Evolutionary conservation across 768 basidiomycete genomes (phyloP).

Genomic region (Calvatia gigantea): DNA sequence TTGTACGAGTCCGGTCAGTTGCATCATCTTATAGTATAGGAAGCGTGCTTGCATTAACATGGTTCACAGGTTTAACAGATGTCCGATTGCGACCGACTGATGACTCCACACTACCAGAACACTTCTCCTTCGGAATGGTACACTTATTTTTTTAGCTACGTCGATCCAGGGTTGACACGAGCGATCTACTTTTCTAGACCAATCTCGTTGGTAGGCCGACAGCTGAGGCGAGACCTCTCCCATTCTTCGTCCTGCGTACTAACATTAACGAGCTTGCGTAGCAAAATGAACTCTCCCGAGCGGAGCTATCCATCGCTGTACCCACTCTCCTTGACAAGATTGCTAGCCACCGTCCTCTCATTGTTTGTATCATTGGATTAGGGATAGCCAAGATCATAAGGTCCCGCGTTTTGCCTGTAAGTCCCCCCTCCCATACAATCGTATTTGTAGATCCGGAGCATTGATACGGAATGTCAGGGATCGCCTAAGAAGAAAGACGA

Average conservation of each 20-base stretch:
- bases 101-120: conserved; percentile 55
- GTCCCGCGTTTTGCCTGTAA: conserved; percentile 19
- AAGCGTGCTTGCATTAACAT: not conserved
- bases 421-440: not conserved
- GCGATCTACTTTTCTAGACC: too few species aligned
- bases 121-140: conserved; percentile 67
- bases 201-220: conserved; percentile 74
- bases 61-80: conserved; percentile 64
- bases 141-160: not conserved
- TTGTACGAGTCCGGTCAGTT: conserved; percentile 58
- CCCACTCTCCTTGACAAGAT: conserved; percentile 62
- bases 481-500: conserved; percentile 1
- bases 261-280: conserved; percentile 13
- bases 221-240: conserved; percentile 38
- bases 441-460: not conserved
- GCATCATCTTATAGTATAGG: too few species aligned
- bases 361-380: conserved; percentile 80
- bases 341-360: conserved; percentile 47
- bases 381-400: conserved; percentile 47
- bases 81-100: conserved; percentile 50
- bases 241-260: not conserved
- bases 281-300: conserved; percentile 54
- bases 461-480: too few species aligned
- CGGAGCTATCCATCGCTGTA: conserved; percentile 53
- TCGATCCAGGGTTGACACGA: not conserved